phyloP scores from a whole-genome alignment of 179 eudicot genomes.

The Spinacia oleracea region DNA sequence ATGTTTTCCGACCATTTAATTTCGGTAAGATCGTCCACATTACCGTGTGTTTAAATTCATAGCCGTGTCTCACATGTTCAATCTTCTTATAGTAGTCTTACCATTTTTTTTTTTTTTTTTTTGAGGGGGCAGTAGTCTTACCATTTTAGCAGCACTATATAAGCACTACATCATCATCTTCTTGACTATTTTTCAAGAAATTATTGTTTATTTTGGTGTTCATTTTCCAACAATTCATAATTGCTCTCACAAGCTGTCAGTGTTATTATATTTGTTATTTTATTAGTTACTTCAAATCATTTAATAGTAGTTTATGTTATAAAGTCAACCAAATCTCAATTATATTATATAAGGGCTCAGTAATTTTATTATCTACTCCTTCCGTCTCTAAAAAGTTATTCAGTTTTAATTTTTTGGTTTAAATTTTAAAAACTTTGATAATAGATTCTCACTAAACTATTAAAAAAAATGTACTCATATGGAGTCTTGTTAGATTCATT shows the following conservation, averaged over 20 bases:
- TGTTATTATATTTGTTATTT: not conserved
- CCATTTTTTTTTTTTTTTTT: not conserved
- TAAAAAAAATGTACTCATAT: no score
- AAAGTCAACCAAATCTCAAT: no score
- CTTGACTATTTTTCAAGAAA: not conserved
- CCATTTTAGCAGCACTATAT: not conserved
- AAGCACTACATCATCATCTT: not conserved
- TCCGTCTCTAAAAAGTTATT: no score
- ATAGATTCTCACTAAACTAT: no score
- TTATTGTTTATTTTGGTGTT: no score
- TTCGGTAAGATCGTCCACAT: slow-evolving; percentile 3
- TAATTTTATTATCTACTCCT: no score
- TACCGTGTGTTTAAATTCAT: not conserved
- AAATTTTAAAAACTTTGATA: no score
- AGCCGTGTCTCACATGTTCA: slow-evolving; percentile 3
- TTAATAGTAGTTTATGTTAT: not conserved
- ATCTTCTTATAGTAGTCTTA: no score
- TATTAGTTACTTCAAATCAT: not conserved
- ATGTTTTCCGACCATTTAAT: not conserved
- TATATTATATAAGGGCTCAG: no score
- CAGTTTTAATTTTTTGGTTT: no score
- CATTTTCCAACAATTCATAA: not conserved
- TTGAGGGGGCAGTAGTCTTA: no score
- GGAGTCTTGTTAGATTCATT: no score
- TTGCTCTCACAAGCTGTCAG: not conserved